These are phyloP conservation scores for Astraeus odoratus DNA, from an alignment of 768 basidiomycete genomes.

Conservation along the genomic window DNA sequence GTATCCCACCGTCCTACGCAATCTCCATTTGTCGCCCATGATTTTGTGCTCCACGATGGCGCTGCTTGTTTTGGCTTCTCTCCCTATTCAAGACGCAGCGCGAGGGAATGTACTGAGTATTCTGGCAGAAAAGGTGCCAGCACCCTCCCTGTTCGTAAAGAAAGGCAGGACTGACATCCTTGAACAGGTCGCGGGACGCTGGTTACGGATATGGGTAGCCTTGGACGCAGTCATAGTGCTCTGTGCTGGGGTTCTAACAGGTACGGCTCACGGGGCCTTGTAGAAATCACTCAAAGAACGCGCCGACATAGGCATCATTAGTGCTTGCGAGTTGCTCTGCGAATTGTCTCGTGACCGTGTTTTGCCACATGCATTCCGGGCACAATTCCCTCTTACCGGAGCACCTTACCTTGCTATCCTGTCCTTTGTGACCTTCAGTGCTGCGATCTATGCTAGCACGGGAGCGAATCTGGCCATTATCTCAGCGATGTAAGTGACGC, in stretches of 20 bases:
- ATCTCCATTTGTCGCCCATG: constrained; percentile 55
- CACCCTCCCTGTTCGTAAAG: background rate
- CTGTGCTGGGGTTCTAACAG: constrained; percentile 65
- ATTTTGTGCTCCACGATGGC: constrained; percentile 50
- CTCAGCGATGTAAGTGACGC: constrained; percentile 46
- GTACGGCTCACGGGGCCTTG: constrained; percentile 23
- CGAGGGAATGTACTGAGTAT: constrained; percentile 57
- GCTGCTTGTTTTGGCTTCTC: constrained; percentile 50
- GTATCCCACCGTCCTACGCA: constrained; percentile 56
- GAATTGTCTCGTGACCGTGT: constrained; percentile 55
- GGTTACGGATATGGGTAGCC: constrained; percentile 57
- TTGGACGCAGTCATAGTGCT: constrained; percentile 67
- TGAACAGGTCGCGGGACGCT: constrained; percentile 47
- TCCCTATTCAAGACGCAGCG: constrained; percentile 45
- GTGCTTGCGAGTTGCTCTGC: constrained; percentile 52
- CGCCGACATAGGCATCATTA: constrained; percentile 39
- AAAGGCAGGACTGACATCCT: background rate
- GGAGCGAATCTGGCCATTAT: constrained; percentile 46
- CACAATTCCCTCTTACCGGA: constrained; percentile 40
- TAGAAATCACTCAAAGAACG: constrained; percentile 1
- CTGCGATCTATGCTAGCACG: constrained; percentile 50
- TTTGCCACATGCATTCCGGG: constrained; percentile 47
- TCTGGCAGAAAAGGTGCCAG: constrained; percentile 49
- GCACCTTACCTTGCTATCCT: constrained; percentile 48
- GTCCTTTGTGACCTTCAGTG: constrained; percentile 43